Evolutionary conservation across 2,329 filamentous ascomycete species (phyloP).

Genomic region (Eutypella sp.): DNA sequence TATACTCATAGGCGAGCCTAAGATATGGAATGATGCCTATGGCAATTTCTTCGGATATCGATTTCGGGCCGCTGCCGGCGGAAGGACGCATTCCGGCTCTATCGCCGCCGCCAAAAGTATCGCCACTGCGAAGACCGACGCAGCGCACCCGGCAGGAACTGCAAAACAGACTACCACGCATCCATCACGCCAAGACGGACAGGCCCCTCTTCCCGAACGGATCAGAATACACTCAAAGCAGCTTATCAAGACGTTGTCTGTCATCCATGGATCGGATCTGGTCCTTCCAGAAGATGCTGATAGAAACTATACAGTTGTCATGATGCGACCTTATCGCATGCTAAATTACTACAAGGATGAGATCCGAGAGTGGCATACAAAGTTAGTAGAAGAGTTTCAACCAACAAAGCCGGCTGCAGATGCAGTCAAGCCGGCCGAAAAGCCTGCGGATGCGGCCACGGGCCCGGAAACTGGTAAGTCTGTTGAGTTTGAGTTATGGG

Average conservation of each 20-base stretch:
- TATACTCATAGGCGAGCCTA: not conserved
- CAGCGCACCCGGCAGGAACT: not conserved
- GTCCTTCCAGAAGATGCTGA: not conserved
- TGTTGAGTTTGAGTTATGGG: not conserved
- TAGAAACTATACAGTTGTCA: not conserved
- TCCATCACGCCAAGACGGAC: not conserved
- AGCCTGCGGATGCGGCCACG: not conserved
- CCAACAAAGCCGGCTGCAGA: not conserved
- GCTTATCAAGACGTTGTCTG: not conserved
- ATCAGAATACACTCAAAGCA: not conserved
- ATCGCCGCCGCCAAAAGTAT: too few relatives aligned
- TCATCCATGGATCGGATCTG: not conserved
- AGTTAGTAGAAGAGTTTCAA: not conserved
- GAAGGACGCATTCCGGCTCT: not conserved
- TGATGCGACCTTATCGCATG: constrained; percentile 8
- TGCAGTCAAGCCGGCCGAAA: not conserved
- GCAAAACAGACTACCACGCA: not conserved
- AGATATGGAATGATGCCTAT: not conserved
- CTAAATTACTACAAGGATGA: constrained; percentile 5
- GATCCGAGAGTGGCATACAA: constrained; percentile 1
- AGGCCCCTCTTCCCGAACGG: not conserved
- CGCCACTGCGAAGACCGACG: not conserved
- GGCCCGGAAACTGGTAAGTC: not conserved
- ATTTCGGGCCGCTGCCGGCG: not conserved
- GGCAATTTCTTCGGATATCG: not conserved